A percentile compares a stretch with the other conserved stretches of the same genome.
These are phyloP conservation scores for Citrus mangshanensis DNA, from an alignment of 345 rosid species.

Conservation along the genomic window DNA sequence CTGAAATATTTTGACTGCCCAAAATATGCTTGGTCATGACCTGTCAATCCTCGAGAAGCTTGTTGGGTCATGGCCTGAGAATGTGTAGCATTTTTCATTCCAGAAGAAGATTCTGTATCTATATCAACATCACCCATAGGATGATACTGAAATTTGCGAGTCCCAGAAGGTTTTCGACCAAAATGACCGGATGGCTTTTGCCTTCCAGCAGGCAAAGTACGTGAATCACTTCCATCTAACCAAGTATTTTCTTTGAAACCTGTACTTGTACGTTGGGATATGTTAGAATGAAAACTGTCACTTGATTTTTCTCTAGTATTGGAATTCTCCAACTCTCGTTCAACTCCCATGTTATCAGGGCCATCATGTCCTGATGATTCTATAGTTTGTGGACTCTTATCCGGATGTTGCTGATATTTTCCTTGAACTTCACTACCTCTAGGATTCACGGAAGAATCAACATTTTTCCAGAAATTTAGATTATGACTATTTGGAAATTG, in stretches of 20 bases:
- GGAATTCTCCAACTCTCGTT: slow-evolving; percentile 28
- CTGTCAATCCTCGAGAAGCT: slow-evolving; percentile 32
- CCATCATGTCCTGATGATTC: slow-evolving; percentile 48
- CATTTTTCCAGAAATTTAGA: slow-evolving; percentile 48
- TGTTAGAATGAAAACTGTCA: slow-evolving; percentile 32
- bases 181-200: slow-evolving; percentile 43
- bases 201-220: slow-evolving; percentile 39
- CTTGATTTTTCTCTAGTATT: slow-evolving; percentile 33
- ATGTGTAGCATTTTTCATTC: slow-evolving; percentile 32
- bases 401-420: slow-evolving; percentile 25
- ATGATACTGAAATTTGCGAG: slow-evolving; percentile 84
- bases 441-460: slow-evolving; percentile 33
- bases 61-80: slow-evolving; percentile 30
- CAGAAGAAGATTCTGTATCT: slow-evolving; percentile 44
- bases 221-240: slow-evolving; percentile 44
- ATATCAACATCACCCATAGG: slow-evolving; percentile 85
- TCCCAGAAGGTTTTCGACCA: slow-evolving; percentile 39
- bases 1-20: slow-evolving; percentile 40
- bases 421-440: slow-evolving; percentile 25
- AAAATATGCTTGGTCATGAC: slow-evolving; percentile 24
- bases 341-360: slow-evolving; percentile 29
- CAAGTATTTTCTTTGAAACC: slow-evolving; percentile 38
- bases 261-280: slow-evolving; percentile 27
- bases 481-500: slow-evolving; percentile 28
- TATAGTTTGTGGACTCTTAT: slow-evolving; percentile 37